Base-by-base conservation (phyloP, 305 asterid species). In the Plantago coronopus region DNA sequence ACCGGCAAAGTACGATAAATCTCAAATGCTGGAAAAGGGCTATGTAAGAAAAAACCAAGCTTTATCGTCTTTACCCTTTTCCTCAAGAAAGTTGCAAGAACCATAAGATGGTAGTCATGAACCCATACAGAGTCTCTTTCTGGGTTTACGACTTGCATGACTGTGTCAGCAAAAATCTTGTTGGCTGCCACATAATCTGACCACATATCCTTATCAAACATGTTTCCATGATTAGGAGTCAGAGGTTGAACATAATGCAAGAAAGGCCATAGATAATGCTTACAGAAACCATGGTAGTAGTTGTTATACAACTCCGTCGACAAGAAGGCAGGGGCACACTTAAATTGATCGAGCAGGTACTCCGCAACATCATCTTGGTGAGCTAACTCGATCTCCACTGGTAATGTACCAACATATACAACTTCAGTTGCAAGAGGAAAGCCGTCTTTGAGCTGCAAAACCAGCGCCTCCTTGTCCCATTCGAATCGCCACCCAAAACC, bases 101-200 rank as follows among this genome's bases (percentile, higher is more conserved):
- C 21, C 95, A 89, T 86, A 22, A 89, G 83, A 54, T 89, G 97
- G 68, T 89, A 89, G 68, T 89, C 97, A 61, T 86, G 97, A 0
- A 89, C 66, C 95, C 95, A 89, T 7, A 89, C 88, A 64, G 64
- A 89, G 65, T 89, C 97, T 49, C 84, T 91, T 40, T 86, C 95
- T 0, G 86, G 89, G 48, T 86, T 84, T 38, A 81, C 75, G 40
- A 89, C 89, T 66, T 89, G 91, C 89, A 84, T 81, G 1, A 89
- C 89, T 64, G 81, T 86, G 61, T 89, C 94, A 27, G 95, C 95
- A 70, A 89, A 89, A 20, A 81, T 59, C 76, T 82, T 86, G 73
- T 89, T 89, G 5, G 91, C 91, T 1, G 84, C 76, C 0, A 89
- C 89, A 50, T 86, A 89, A 0, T 87, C 91, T 57, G 74, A 81